A percentile compares a stretch with the other conserved stretches of the same genome.
Evolutionary conservation across 2,329 filamentous ascomycete species (phyloP).

Genomic region (Paradendryphiella salina): DNA sequence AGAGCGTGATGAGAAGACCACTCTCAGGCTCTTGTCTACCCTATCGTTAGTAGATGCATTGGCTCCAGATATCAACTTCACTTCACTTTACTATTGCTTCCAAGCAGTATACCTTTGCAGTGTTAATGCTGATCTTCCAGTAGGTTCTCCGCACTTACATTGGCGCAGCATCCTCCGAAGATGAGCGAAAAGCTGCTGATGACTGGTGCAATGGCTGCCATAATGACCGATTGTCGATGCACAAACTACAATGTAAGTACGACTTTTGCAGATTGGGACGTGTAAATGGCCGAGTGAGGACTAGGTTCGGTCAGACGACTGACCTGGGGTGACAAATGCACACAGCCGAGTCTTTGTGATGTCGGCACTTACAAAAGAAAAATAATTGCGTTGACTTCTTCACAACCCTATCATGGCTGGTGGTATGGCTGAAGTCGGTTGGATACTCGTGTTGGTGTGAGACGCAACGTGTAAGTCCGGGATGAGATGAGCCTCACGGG

Average conservation of each 20-base stretch:
- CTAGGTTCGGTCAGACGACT: constrained; percentile 8
- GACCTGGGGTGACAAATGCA: constrained; percentile 1
- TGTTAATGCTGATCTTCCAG: constrained; percentile 12
- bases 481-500: constrained; percentile 29
- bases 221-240: constrained; percentile 9
- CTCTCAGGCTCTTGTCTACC: constrained; percentile 78
- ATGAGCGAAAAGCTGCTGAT: constrained; percentile 75
- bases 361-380: constrained; percentile 2
- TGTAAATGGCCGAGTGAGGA: not conserved
- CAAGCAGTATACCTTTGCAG: constrained; percentile 80
- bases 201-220: constrained; percentile 44
- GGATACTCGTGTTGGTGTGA: constrained; percentile 2
- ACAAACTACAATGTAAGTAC: not conserved
- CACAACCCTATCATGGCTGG: constrained; percentile 18
- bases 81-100: constrained; percentile 92
- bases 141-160: constrained; percentile 60
- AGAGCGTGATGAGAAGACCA: constrained; percentile 67
- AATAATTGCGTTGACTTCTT: not conserved
- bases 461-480: constrained; percentile 39
- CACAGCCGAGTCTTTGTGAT: not conserved
- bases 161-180: constrained; percentile 93
- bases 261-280: not conserved
- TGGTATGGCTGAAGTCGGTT: constrained; percentile 1
- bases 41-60: constrained; percentile 19
- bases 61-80: too few relatives aligned